Conservation (phyloP, 495 filamentous ascomycete species). For the Penicillium cinerascens region DNA sequence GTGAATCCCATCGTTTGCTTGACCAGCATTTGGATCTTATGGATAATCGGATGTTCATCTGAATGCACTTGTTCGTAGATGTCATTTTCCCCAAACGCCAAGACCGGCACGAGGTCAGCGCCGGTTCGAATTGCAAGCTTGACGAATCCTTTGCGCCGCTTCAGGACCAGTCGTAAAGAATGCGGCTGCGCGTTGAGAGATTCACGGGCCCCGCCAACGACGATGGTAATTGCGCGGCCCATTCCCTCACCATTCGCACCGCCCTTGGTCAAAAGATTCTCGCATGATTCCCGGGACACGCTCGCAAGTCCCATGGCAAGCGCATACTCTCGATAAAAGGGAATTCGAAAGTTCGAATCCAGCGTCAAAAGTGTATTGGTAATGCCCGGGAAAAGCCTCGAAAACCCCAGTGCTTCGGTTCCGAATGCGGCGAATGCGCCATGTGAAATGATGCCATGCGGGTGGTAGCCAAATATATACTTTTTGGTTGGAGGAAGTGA, state of each 20-base stretch:
- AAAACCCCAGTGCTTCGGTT: conserved; percentile 88
- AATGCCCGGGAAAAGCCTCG: conserved; percentile 89
- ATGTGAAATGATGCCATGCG: conserved; percentile 94
- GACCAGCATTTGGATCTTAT: conserved; percentile 72
- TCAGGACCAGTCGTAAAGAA: conserved; percentile 69
- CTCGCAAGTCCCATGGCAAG: conserved; percentile 81
- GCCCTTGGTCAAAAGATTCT: conserved; percentile 76
- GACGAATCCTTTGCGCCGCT: conserved; percentile 84
- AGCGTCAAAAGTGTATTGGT: conserved; percentile 88
- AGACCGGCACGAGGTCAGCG: conserved; percentile 85
- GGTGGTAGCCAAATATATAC: conserved; percentile 98
- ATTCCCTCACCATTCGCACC: conserved; percentile 80
- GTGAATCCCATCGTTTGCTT: conserved; percentile 91
- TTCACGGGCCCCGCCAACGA: conserved; percentile 88
- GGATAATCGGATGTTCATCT: conserved; percentile 65
- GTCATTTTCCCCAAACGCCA: conserved; percentile 94
- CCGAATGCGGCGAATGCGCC: conserved; percentile 91
- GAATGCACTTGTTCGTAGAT: conserved; percentile 84
- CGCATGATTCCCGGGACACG: conserved; percentile 86
- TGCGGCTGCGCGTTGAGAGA: conserved; percentile 81
- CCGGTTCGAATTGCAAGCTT: conserved; percentile 88
- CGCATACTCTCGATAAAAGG: conserved; percentile 89
- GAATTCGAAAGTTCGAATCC: conserved; percentile 87
- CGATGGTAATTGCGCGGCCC: conserved; percentile 94
- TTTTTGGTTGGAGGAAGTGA: conserved; percentile 75